phyloP scores from a whole-genome alignment of 345 rosid species.

The Leavenworthia alabamica region DNA sequence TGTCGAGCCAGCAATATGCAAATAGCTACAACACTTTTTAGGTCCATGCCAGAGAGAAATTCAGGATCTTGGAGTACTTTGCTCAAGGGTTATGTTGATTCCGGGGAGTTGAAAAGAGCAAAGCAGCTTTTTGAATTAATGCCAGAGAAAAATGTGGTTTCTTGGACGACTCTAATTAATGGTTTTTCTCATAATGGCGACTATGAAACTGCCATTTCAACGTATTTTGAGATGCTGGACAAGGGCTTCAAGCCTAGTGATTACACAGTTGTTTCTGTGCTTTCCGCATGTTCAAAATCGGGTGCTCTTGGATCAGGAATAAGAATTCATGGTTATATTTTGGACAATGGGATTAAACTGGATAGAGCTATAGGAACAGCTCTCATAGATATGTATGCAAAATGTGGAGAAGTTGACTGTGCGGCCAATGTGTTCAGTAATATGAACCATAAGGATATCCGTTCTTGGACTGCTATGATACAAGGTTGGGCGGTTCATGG shows the following conservation, averaged over 20 bases:
- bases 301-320: constrained; percentile 56
- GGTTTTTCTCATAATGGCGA: constrained; percentile 42
- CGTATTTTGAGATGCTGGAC: constrained; percentile 49
- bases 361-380: constrained; percentile 45
- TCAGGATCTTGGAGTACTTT: constrained; percentile 53
- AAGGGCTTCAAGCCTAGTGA: constrained; percentile 45
- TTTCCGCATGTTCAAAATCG: constrained; percentile 56
- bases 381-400: constrained; percentile 54
- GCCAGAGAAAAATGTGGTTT: constrained; percentile 44
- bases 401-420: constrained; percentile 53
- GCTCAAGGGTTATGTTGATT: constrained; percentile 47
- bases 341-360: constrained; percentile 32
- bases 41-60: constrained; percentile 43
- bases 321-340: constrained; percentile 40
- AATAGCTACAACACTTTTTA: constrained; percentile 46
- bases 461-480: constrained; percentile 64
- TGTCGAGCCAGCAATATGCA: constrained; percentile 38
- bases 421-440: constrained; percentile 45
- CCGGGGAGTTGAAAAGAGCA: constrained; percentile 37
- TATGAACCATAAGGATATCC: constrained; percentile 41
- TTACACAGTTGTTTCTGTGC: constrained; percentile 43
- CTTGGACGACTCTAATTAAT: constrained; percentile 54
- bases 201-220: constrained; percentile 38
- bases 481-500: constrained; percentile 67
- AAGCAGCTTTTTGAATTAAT: constrained; percentile 39